Evolutionary conservation across 345 rosid genomes (phyloP), one percentile per base, ranked within the genome.

Genomic region (Eucalyptus cloeziana): DNA sequence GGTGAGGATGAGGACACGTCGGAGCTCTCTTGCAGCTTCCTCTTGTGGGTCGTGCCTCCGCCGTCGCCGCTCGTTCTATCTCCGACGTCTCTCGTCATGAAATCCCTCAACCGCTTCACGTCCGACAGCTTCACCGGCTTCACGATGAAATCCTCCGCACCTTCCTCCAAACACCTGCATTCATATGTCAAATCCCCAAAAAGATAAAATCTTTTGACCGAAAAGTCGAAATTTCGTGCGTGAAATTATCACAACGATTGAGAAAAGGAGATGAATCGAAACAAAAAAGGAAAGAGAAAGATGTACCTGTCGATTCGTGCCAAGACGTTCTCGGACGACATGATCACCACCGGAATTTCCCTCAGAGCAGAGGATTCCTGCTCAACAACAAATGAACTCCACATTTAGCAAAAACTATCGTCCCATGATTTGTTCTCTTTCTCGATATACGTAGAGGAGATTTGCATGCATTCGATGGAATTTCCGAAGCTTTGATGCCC

Each of bases 111-210:
- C 37, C 98, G 96, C 90, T 95, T 92, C 49, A 98, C 98, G 86
- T 98, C 99, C 19, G 99, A 92, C 85, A 94, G 91, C 90, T 98
- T 98, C 94, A 98, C 98, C 51, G 99, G 99, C 91, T 98, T 98
- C 88, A 97, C 92, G 89, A 98, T 92, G 76, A 96, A 98, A 37
- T 96, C 98, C 92, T 97, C 95, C 6, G 99, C 99, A 14, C 99
- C 99, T 95, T 97, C 98, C 93, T 97, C 99, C 52, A 98, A 93
- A 88, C 99, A 98, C 58, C 99, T 96, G 92, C 88, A 80, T 8
- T 88, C 88, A 24, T 79, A 79, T 87, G 50, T 8, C 30, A 79
- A 45, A 52, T 76, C 62, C 58, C 33, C n/a, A 31, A 9, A 87
- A 9, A 31, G 6, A 62, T 7, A 24, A 37, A 43, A 24, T 13